A percentile compares a stretch with the other conserved stretches of the same genome.
phyloP scores from a whole-genome alignment of 2,329 filamentous ascomycete species.

The Fusarium sp. region DNA sequence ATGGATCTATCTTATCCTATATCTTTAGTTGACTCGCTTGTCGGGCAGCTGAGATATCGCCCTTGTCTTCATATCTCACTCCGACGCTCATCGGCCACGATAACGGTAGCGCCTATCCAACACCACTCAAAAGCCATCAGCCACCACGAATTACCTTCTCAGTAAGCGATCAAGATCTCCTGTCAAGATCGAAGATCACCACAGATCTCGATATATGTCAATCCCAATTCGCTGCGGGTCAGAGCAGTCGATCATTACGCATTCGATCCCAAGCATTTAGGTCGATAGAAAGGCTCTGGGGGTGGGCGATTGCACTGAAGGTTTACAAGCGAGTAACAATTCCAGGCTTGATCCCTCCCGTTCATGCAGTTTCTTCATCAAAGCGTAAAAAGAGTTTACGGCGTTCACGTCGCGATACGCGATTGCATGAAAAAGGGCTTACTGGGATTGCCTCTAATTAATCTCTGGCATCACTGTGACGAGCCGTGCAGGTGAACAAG shows the following conservation, averaged over 20 bases:
- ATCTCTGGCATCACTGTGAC: slow-evolving; percentile 1
- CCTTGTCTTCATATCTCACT: too few relatives aligned
- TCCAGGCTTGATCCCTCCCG: too few relatives aligned
- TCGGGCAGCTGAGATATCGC: too few relatives aligned
- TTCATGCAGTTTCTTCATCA: too few relatives aligned
- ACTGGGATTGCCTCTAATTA: slow-evolving; percentile 3
- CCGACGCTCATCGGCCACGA: slow-evolving; percentile 4
- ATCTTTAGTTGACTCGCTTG: too few relatives aligned
- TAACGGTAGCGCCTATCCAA: neutral
- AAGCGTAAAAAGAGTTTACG: too few relatives aligned
- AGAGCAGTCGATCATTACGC: neutral
- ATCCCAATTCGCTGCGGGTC: too few relatives aligned
- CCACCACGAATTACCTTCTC: slow-evolving; percentile 10
- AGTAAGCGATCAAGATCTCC: slow-evolving; percentile 2
- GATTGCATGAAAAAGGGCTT: neutral
- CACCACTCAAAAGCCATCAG: neutral
- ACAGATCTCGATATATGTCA: too few relatives aligned
- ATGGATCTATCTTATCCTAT: too few relatives aligned
- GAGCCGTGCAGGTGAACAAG: neutral
- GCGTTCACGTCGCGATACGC: neutral
- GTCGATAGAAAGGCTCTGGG: too few relatives aligned
- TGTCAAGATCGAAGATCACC: neutral
- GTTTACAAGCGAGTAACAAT: neutral
- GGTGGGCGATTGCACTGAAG: too few relatives aligned
- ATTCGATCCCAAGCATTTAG: neutral